Base-by-base conservation (phyloP, 2,329 filamentous ascomycete species). In the Trichoderma polysporum region DNA sequence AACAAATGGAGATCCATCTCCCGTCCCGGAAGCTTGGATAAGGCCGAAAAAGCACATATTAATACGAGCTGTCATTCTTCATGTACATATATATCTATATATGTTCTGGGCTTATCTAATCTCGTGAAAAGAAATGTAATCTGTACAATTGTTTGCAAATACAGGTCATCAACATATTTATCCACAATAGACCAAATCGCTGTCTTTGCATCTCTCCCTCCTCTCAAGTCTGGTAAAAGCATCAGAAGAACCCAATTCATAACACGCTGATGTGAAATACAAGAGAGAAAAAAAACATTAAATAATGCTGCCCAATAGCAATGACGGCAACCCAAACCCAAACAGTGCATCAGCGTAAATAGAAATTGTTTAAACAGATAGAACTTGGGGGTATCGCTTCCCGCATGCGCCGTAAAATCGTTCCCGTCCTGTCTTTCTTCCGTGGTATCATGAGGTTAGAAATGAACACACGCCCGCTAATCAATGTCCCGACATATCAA, bases 311-410 rank as follows among this genome's bases (percentile, higher is more conserved):
- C 19, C 29, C 45, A 53, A 22, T 17, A 39, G 3, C 6, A 22
- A 45, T 7, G 17, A 41, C 50, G n/a, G 27, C 29, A 52, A 27
- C 25, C 31, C n/a, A 45, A 10, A 22, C n/a, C n/a, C 37, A 37
- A 52, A 54, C 49, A 60, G 22, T 37, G 56, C 29, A 25, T 37
- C 17, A 47, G 31, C 49, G 9, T 19, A 49, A 31, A 66, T 10
- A 17, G 15, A 60, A 39, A 35, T 25, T 12, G n/a, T 19, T 52
- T 52, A 31, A 53, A 62, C 54, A 25, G 15, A 39, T n/a, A 47
- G 27, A 33, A 50, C 25, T 10, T 69, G 15, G 37, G 68, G 70
- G 69, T 71, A 71, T 71, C 70, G 58, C 69, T 66, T 56, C 35
- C 59, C 15, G 39, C 63, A 53, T 63, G 64, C 69, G 69, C 67